Evolutionary conservation across 2,329 filamentous ascomycete genomes (phyloP).

Genomic region (Colletotrichum spaethianum): DNA sequence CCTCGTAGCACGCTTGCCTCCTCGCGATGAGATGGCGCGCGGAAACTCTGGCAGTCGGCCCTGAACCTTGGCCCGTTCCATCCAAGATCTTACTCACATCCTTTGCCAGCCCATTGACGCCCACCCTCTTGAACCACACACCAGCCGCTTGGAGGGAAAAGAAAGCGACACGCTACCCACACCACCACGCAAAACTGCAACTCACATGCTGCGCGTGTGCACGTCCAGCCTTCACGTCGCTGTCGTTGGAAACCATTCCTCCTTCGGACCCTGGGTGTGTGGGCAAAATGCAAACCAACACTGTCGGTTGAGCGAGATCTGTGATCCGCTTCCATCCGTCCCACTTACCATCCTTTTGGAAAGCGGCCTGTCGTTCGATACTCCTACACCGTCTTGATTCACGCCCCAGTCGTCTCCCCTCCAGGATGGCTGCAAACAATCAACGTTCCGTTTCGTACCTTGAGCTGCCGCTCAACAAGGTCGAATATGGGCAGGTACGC

Average conservation of each 20-base stretch:
- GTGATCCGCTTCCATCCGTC: slow-evolving; percentile 37
- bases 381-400: slow-evolving; percentile 4
- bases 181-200: slow-evolving; percentile 12
- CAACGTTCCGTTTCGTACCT: slow-evolving; percentile 42
- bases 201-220: slow-evolving; percentile 9
- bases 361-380: slow-evolving; percentile 36
- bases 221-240: slow-evolving; percentile 5
- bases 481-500: slow-evolving; percentile 1
- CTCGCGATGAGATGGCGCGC: background rate
- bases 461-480: slow-evolving; percentile 17
- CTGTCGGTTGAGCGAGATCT: slow-evolving; percentile 36
- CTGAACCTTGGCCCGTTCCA: slow-evolving; percentile 12
- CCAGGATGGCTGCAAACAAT: slow-evolving; percentile 41
- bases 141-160: background rate
- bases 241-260: slow-evolving; percentile 20
- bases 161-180: slow-evolving; percentile 8
- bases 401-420: slow-evolving; percentile 9
- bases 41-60: slow-evolving; percentile 1
- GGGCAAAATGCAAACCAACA: slow-evolving; percentile 38
- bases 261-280: slow-evolving; percentile 14
- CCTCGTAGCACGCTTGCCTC: background rate
- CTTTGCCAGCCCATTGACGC: slow-evolving; percentile 18
- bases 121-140: background rate
- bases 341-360: slow-evolving; percentile 38
- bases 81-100: background rate